Conservation (phyloP, 805 yeast genomes). For the Wickerhamiella cacticola region DNA sequence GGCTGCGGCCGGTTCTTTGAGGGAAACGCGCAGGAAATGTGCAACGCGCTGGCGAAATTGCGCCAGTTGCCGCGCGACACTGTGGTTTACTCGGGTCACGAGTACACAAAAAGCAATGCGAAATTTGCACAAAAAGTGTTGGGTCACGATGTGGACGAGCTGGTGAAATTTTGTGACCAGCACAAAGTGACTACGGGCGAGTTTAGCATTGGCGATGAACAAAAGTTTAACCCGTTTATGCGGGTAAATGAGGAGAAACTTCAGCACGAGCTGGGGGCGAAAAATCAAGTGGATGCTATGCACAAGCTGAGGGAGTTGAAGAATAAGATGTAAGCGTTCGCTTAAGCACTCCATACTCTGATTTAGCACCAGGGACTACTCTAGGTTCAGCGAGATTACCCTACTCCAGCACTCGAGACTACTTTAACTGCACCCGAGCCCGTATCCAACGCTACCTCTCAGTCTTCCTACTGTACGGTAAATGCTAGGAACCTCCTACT, state of each 20-base stretch:
- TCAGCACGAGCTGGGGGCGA: conserved; percentile 43
- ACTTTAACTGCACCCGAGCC: no score
- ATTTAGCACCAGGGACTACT: no score
- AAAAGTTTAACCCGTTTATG: conserved; percentile 80
- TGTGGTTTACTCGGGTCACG: conserved; percentile 85
- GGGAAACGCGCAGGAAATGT: conserved; percentile 77
- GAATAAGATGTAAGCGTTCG: conserved; percentile 38
- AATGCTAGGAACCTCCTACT: no score
- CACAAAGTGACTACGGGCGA: conserved; percentile 74
- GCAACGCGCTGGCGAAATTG: conserved; percentile 48
- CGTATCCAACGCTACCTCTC: no score
- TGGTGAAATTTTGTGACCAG: conserved; percentile 39
- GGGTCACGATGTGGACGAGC: conserved; percentile 39
- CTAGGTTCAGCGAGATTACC: no score
- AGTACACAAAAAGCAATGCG: conserved; percentile 75
- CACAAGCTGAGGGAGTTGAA: conserved; percentile 61
- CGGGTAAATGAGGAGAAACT: conserved; percentile 55
- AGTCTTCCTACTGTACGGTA: no score
- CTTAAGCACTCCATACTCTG: no score
- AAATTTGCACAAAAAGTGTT: conserved; percentile 61
- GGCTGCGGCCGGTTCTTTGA: conserved; percentile 98
- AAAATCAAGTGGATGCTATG: conserved; percentile 50
- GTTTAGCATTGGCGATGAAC: conserved; percentile 76
- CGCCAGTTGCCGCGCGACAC: conserved; percentile 57
- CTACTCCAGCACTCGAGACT: no score